These are phyloP conservation scores for Trebouxia sp. DNA, from an alignment of 139 green algal species.

Conservation along the genomic window DNA sequence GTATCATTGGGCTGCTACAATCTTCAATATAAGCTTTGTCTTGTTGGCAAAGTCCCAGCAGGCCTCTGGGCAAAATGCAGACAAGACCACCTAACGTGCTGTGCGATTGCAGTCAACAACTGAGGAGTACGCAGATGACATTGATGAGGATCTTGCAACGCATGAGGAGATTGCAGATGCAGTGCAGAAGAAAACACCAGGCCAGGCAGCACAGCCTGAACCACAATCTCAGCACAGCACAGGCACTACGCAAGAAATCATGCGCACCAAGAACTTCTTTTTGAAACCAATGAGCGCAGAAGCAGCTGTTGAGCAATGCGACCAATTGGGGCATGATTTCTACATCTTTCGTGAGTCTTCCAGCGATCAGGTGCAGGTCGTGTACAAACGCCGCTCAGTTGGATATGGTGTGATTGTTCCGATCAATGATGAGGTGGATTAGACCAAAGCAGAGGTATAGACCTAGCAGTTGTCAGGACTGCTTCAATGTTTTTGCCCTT, in stretches of 20 bases:
- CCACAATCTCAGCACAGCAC: background rate
- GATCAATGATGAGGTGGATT: background rate
- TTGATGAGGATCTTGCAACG: background rate
- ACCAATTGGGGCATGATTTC: slow-evolving; percentile 21
- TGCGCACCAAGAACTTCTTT: slow-evolving; percentile 49
- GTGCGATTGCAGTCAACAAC: too few species aligned
- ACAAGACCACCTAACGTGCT: too few species aligned
- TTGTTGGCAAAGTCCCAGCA: too few species aligned
- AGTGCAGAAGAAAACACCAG: too few species aligned
- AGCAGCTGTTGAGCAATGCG: slow-evolving; percentile 57
- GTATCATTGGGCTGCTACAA: too few species aligned
- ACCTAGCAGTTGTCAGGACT: background rate
- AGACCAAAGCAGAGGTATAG: background rate
- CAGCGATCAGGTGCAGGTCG: slow-evolving; percentile 28
- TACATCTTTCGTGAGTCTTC: slow-evolving; percentile 39
- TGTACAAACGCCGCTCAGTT: slow-evolving; percentile 14
- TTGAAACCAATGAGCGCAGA: slow-evolving; percentile 58
- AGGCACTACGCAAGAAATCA: slow-evolving; percentile 29
- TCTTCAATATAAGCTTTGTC: too few species aligned
- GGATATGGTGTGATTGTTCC: slow-evolving; percentile 30
- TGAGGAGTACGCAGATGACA: background rate
- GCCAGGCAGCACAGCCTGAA: too few species aligned
- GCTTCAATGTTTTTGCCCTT: too few species aligned
- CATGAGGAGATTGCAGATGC: background rate
- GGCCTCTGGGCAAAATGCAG: too few species aligned